Base-by-base conservation (phyloP, 1,284 basidiomycete genomes). In the Cryptococcus sp. region DNA sequence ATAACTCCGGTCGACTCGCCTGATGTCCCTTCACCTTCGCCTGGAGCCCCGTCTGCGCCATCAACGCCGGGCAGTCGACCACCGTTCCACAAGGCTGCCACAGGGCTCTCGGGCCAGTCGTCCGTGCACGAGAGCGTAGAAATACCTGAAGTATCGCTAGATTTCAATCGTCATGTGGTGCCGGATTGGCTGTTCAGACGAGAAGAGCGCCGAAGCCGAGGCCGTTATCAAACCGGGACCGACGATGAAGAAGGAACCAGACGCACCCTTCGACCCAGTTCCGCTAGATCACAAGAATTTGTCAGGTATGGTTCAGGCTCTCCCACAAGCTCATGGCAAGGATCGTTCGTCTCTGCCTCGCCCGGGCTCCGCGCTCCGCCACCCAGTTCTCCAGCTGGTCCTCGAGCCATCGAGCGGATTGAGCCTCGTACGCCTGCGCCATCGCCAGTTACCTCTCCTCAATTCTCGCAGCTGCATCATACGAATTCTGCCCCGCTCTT, bases 101-200 rank as follows among this genome's bases (percentile, higher is more conserved):
- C 57, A 7, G 47, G 80, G 78, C 42, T 78, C 80, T 41, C 58
- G 53, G 50, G 31, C 7, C 47, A 56, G 17, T 59, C 45, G 67
- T 63, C 41, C 76, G 31, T 55, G 38, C 82, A 59, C 82, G 80
- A 17, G 31, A 84, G 84, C 62, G 80, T 82, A 1, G 86, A 93
- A 76, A 81, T 93, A 65, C 91, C 92, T 2, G 79, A 98, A 76
- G 95, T 99, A 20, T 87, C 87, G 17, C 83, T 99, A 45, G 92
- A 95, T 70, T 87, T 87, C 65, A 99, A 99, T 74, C 85, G 91
- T 5, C 95, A 99, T 77, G 96, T 99, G 59, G 87, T 99, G 47
- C 96, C 95, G 0, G 87, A 94, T 64, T 97, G 93, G 90, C 83
- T 98, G 76, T 81, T 93, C 55, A 60, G 57, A 13, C 65, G 63